These are phyloP conservation scores for Conoideocrella luteorostrata DNA, from an alignment of 2,329 filamentous ascomycete genomes.

Conservation along the genomic window DNA sequence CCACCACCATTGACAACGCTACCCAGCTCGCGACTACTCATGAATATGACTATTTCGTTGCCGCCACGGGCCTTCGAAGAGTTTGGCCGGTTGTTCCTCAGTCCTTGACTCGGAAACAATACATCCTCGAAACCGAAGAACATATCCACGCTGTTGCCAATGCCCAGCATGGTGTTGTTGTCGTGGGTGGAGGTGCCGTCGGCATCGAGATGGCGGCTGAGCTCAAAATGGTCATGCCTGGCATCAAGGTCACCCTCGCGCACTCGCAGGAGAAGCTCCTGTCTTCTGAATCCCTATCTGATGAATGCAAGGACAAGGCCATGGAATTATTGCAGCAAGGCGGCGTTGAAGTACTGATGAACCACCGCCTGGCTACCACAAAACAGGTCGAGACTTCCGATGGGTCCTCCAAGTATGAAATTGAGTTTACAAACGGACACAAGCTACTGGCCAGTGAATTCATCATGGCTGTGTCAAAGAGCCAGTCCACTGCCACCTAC, in stretches of 20 bases:
- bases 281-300: conserved; percentile 65
- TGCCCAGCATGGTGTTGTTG: conserved; percentile 53
- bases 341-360: conserved; percentile 60
- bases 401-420: conserved; percentile 34
- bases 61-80: conserved; percentile 62
- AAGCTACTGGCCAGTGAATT: conserved; percentile 57
- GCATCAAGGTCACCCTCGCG: conserved; percentile 62
- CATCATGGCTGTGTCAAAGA: conserved; percentile 62
- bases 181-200: conserved; percentile 73
- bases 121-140: conserved; percentile 52
- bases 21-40: conserved; percentile 37
- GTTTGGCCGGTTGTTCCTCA: conserved; percentile 69
- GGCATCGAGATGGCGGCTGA: conserved; percentile 79
- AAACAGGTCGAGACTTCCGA: conserved; percentile 38
- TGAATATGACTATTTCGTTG: conserved; percentile 69
- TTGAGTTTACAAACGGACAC: conserved; percentile 55
- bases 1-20: conserved; percentile 44
- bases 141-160: conserved; percentile 51
- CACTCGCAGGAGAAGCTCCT: conserved; percentile 66
- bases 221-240: conserved; percentile 60
- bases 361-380: conserved; percentile 47
- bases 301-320: conserved; percentile 59
- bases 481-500: conserved; percentile 55
- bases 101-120: conserved; percentile 53
- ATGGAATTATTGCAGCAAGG: conserved; percentile 51